A percentile compares a stretch with the other conserved stretches of the same genome.
phyloP scores from a whole-genome alignment of 805 yeast species.

The Priceomyces medius region DNA sequence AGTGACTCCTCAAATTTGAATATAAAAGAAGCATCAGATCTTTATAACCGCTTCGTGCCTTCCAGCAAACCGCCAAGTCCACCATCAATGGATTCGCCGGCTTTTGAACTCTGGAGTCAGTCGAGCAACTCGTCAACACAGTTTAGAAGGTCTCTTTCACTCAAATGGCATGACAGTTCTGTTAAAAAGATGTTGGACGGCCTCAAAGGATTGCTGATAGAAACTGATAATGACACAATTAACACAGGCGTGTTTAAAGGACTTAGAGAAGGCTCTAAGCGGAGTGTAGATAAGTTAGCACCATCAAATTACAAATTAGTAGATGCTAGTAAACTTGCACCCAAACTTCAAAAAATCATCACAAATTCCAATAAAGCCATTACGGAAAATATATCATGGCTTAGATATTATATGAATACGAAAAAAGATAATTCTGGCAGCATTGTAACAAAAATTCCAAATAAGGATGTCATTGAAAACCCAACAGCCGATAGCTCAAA shows the following conservation, averaged over 20 bases:
- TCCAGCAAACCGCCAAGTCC: slow-evolving; percentile 2
- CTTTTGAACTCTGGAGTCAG: not conserved
- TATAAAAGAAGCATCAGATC: not conserved
- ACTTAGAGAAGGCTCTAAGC: not conserved
- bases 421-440: not conserved
- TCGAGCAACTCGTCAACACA: not conserved
- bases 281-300: not conserved
- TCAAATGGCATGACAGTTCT: not conserved
- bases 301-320: not conserved
- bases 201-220: not conserved
- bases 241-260: not conserved
- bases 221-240: not conserved
- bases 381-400: not conserved
- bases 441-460: not conserved
- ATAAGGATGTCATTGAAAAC: not conserved
- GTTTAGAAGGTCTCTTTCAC: not conserved
- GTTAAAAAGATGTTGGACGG: not conserved
- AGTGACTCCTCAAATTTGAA: slow-evolving; percentile 1
- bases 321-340: not conserved
- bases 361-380: slow-evolving; percentile 1
- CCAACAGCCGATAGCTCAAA: not conserved
- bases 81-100: not conserved
- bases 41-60: not conserved
- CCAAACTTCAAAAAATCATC: slow-evolving; percentile 1
- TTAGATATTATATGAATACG: not conserved